Evolutionary conservation across 306 rosid species (phyloP).

Genomic region (Begonia peltatifolia): DNA sequence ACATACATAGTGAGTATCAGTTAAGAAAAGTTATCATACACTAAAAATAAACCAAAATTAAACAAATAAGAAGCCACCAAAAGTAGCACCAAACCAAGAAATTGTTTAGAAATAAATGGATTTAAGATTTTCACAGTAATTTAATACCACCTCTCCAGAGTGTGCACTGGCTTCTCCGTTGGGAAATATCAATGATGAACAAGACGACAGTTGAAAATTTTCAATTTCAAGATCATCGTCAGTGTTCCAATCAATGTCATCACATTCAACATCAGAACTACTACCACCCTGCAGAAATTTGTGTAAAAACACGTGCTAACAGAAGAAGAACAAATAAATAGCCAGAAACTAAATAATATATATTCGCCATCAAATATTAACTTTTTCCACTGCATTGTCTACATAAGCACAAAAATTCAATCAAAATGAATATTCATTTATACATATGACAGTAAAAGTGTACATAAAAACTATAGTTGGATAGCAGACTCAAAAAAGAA

Average conservation of each 20-base stretch:
- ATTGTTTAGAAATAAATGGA: too few species aligned
- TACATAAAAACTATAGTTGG: neutral
- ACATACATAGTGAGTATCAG: too few species aligned
- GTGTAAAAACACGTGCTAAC: constrained; percentile 5
- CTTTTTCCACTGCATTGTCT: neutral
- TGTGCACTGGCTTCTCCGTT: constrained; percentile 26
- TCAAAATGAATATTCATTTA: too few species aligned
- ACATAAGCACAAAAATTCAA: too few species aligned
- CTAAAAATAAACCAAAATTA: too few species aligned
- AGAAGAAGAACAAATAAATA: neutral
- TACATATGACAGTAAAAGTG: neutral
- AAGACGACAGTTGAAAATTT: constrained; percentile 31
- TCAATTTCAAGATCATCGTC: constrained; percentile 83
- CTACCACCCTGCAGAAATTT: constrained; percentile 39
- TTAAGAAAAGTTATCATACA: too few species aligned
- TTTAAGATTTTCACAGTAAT: too few species aligned
- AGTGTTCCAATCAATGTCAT: constrained; percentile 61
- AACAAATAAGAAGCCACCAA: too few species aligned
- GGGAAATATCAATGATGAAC: constrained; percentile 29
- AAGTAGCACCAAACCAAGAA: too few species aligned
- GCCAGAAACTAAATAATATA: neutral
- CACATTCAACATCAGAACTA: constrained; percentile 41
- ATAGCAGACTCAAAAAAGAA: neutral
- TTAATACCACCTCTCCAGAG: constrained; percentile 31
- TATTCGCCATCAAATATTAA: neutral